Base-by-base conservation (phyloP, 2,329 filamentous ascomycete species). In the Beauveria sp. region DNA sequence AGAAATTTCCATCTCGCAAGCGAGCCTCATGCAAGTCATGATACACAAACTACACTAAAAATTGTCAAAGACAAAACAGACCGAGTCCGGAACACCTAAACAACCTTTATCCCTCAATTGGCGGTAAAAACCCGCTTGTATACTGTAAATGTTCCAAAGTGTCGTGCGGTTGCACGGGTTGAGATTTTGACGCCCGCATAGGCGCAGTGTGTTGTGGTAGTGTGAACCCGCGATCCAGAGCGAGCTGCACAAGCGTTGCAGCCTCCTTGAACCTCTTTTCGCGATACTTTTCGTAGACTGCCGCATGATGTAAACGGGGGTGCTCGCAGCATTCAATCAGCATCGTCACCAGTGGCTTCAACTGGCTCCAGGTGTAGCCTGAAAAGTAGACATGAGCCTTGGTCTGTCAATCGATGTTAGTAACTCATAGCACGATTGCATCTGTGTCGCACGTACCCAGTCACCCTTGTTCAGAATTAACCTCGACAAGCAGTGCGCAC, bases 201-300 rank as follows among this genome's bases (percentile, higher is more conserved):
- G 74, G 84, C 56, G 71, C 53, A 18, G 66, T 63, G 60, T 74
- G 71, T 56, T 77, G 75, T 16, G 80, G 76, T 38, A 87, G 75
- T 28, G 68, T 73, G 67, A 85, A 87, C 4, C 85, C 84, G 22
- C 82, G 83, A 63, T 79, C 76, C 65, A 97, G 80, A 73, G 93
- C 88, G 20, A 80, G 80, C 72, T 93, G 86, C 61, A 96, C 93
- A 67, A 90, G 92, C 22, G 85, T 76, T 20, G 95, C 90, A 10
- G 91, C 90, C 61, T 88, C 84, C 80, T 96, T 96, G 80, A 91
- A 98, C 59, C 90, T 86, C 71, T 88, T 89, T 73, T 96, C 90
- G 43, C 85, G 82, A 76, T 97, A 99, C 76, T 99, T 99, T 61
- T 96, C 91, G 71, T 85, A 97, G 48, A 99, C 88, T 8, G 92